Evolutionary conservation across 176 grass and related monocot species (phyloP), one percentile per base, ranked within the genome.

Genomic region (Avena insularis): DNA sequence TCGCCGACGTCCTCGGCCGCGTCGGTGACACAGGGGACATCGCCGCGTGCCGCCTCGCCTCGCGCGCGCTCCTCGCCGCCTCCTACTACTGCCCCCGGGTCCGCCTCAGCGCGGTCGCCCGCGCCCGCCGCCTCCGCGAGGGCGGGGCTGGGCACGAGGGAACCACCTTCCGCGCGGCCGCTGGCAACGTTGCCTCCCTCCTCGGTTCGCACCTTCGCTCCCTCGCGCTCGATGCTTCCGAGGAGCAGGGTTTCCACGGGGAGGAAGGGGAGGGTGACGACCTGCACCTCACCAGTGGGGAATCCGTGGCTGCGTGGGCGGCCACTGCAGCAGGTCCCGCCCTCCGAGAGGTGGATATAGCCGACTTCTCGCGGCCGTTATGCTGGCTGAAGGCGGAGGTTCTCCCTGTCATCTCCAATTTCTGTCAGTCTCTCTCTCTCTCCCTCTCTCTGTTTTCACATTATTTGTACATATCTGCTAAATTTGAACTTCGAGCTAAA

Each of bases 381-480:
- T 93, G 91, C 89, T 95, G 91, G 91, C 82, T 89, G 45, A 88
- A 79, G 48, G 90, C 91, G 29, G 91, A 80, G 73, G 95, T 87
- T 8, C 85, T 98, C 8, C 49, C 74, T 65, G 82, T 95, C 72
- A 90, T 95, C 82, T 93, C 83, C 40, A 54, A 78, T 10, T 79
- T 82, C 72, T 97, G 95, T 97, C 50, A 91, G 83, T 46, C 74
- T 63, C 71, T 57, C 15, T 31, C 35, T 36, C 10, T 23, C 71
- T 57, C 15, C 21, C 35, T 36, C 10, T 23, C 49, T 54, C 33
- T 35, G 33, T 35, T 35, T 35, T 35, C 63, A 63, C 9, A 63
- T 31, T 29, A 14, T 8, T 15, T 6, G 21, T 49, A 13, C 3
- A 17, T 15, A 11, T 77, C 48, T 5, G 8, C 74, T 77, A 16